Conservation (phyloP, 2,329 filamentous ascomycete species). For the Daldinia sp. region DNA sequence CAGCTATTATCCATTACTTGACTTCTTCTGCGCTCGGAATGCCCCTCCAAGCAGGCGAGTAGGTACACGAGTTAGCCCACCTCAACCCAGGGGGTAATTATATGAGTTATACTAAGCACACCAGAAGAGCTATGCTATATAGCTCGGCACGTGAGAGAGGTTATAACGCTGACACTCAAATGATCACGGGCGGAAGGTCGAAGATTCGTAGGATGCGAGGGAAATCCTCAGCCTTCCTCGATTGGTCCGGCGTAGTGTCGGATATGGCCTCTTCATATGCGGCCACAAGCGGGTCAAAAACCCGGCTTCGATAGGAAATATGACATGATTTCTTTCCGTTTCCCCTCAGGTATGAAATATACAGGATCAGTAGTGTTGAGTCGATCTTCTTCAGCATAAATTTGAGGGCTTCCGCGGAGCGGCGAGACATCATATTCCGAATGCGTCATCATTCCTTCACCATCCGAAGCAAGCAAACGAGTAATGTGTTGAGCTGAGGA, state of each 20-base stretch:
- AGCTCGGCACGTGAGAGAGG: constrained; percentile 34
- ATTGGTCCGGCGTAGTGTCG: constrained; percentile 45
- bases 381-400: constrained; percentile 76
- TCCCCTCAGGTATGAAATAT: constrained; percentile 80
- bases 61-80: constrained; percentile 31
- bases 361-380: constrained; percentile 80
- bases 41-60: constrained; percentile 33
- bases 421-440: constrained; percentile 54
- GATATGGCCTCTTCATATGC: constrained; percentile 46
- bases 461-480: constrained; percentile 47
- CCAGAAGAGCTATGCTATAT: constrained; percentile 29
- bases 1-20: constrained; percentile 28
- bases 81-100: constrained; percentile 29
- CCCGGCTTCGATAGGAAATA: constrained; percentile 70
- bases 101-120: constrained; percentile 34
- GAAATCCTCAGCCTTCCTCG: constrained; percentile 38
- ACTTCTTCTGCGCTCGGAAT: constrained; percentile 30
- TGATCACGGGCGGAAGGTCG: constrained; percentile 16
- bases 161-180: constrained; percentile 24
- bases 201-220: constrained; percentile 35
- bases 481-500: constrained; percentile 78
- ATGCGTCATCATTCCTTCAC: constrained; percentile 54
- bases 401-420: constrained; percentile 63
- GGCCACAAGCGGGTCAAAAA: constrained; percentile 56
- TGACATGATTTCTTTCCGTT: constrained; percentile 68